These are phyloP conservation scores for Porpolomopsis calyptriformis DNA, from an alignment of 768 basidiomycete genomes.

Conservation along the genomic window DNA sequence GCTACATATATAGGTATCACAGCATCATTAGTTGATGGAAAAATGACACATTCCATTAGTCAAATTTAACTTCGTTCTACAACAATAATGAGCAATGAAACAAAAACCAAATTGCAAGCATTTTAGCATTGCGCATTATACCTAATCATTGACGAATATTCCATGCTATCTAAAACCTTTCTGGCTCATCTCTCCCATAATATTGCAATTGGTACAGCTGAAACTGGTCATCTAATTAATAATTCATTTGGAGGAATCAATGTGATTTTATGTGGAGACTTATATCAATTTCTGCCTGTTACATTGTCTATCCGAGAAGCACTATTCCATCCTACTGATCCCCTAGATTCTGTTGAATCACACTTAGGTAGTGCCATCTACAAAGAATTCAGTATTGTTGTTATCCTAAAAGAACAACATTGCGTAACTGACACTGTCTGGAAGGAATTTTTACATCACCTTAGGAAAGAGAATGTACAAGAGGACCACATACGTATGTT, in stretches of 20 bases:
- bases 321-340: not conserved
- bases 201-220: not conserved
- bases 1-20: conserved; percentile 4
- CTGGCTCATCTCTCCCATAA: not conserved
- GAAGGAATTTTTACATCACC: conserved; percentile 19
- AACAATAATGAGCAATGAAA: not conserved
- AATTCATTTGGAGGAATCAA: not conserved
- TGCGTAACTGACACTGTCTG: conserved; percentile 22
- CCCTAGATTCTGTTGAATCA: not conserved
- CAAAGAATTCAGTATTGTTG: conserved; percentile 20
- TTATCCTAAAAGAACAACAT: conserved; percentile 25
- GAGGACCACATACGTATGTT: conserved; percentile 20
- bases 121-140: conserved; percentile 16
- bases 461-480: conserved; percentile 16
- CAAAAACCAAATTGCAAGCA: conserved; percentile 11
- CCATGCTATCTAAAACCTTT: not conserved
- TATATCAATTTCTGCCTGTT: conserved; percentile 24
- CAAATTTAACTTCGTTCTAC: conserved; percentile 10
- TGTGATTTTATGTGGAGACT: not conserved
- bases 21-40: conserved; percentile 1
- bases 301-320: conserved; percentile 8
- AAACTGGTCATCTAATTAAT: not conserved
- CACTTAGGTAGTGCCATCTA: conserved; percentile 16
- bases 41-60: conserved; percentile 4
- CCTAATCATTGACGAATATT: conserved; percentile 24